Base-by-base conservation (phyloP, 768 basidiomycete species). In the Russula emetica region DNA sequence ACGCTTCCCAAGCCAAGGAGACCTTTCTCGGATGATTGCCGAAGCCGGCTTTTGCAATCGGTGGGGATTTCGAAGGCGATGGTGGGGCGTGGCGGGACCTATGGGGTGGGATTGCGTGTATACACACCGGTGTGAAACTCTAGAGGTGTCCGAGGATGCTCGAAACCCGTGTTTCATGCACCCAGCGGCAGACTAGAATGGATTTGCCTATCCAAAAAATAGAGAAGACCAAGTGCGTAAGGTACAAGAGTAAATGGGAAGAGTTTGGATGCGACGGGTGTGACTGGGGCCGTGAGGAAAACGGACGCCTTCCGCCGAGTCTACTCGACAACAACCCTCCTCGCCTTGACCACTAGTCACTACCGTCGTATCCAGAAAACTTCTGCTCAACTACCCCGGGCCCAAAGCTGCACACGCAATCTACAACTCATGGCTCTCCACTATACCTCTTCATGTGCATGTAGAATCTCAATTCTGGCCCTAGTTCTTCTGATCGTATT, bases 11-110 rank as follows among this genome's bases (percentile, higher is more conserved):
- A 80, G 84, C 13, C 95, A 97, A 74, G 78, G 82, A 9, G 87
- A 90, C 61, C 98, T 98, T 76, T 86, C 94, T 7, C 76, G 83
- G 69, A 89, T 98, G 94, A 91, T 96, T 70, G 75, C 81, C 66
- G 86, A 91, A 24, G 92, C 90, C 5, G 94, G 94, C n/a, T 0
- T 94, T 96, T 75, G 72, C 79, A 38, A 88, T 85, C 1, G 89
- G 87, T 28, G 80, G 78, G 28, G 69, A 73, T 58, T 71, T 72
- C 61, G 83, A 91, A 65, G 80, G 81, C 50, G 85, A 90, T 69
- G 91, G 88, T 5, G 89, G 86, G n/a, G 89, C 89, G 58, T 96
- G 90, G 90, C 82, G 81, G 24, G 85, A 93, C 68, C 72, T 92
- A 63, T 94, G 92, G 85, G 91, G 90, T 28, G 94, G 94, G 13